phyloP scores from a whole-genome alignment of 331 rosid species.

The Malus hybrid region DNA sequence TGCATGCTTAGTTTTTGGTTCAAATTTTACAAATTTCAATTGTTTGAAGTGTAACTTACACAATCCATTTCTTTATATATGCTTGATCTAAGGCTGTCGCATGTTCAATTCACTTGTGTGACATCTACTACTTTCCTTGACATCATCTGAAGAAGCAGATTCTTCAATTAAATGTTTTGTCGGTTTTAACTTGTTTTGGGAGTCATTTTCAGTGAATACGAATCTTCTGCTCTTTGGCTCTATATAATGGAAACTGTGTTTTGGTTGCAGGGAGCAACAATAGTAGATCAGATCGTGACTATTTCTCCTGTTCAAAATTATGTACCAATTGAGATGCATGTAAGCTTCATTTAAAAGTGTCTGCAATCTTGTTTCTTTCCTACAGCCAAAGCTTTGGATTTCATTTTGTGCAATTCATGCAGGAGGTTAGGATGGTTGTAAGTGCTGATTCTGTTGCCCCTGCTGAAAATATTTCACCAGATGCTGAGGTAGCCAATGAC shows the following conservation, averaged over 20 bases:
- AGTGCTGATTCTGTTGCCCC: conserved; percentile 43
- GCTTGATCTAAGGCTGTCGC: not conserved
- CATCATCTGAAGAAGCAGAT: not conserved
- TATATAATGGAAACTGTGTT: conserved; percentile 8
- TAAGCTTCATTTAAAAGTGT: conserved; percentile 10
- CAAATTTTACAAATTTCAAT: not conserved
- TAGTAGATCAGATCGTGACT: conserved; percentile 74
- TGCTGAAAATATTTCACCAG: conserved; percentile 21
- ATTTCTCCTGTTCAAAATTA: conserved; percentile 68
- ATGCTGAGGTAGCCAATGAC: conserved; percentile 44
- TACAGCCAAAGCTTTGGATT: conserved; percentile 6
- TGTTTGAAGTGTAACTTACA: not conserved
- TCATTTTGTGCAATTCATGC: conserved; percentile 25
- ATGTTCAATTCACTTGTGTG: not conserved
- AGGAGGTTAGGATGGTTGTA: conserved; percentile 63
- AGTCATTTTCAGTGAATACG: not conserved
- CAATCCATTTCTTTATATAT: not conserved
- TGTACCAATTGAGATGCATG: conserved; percentile 48
- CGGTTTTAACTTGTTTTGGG: not conserved
- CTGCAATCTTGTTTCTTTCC: not conserved
- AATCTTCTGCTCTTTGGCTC: not conserved
- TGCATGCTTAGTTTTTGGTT: not conserved
- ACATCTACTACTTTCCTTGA: not conserved
- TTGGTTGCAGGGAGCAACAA: conserved; percentile 82
- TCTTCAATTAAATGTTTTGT: not conserved